A percentile compares a stretch with the other conserved stretches of the same genome.
These are phyloP conservation scores for Trichosporon coremiiforme DNA, from an alignment of 1,284 basidiomycete genomes.

Conservation along the genomic window DNA sequence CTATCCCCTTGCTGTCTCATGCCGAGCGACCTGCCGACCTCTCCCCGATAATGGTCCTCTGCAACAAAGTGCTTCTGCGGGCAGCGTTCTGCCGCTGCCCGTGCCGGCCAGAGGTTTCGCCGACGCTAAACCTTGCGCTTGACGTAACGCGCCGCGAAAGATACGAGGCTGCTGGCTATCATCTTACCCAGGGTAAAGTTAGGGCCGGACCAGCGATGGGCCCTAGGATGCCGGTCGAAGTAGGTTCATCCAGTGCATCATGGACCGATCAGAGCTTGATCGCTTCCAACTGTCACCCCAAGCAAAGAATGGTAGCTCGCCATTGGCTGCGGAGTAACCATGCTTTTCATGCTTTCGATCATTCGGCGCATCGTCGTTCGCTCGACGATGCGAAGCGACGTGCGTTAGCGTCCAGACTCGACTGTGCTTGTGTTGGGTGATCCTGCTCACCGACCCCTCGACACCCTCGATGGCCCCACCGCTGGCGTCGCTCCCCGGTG, in stretches of 20 bases:
- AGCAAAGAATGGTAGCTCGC: background rate
- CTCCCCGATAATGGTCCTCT: too few species aligned
- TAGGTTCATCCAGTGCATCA: background rate
- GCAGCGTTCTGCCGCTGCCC: background rate
- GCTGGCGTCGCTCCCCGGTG: background rate
- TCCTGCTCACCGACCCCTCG: background rate
- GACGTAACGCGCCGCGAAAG: background rate
- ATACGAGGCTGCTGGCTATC: slow-evolving; percentile 2
- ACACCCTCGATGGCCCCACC: background rate
- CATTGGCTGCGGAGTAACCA: slow-evolving; percentile 2
- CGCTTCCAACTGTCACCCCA: background rate
- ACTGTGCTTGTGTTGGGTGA: background rate
- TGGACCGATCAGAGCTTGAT: background rate
- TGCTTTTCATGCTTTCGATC: background rate
- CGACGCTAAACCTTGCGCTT: background rate
- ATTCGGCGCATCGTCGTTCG: background rate
- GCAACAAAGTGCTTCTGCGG: too few species aligned
- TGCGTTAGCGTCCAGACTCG: background rate
- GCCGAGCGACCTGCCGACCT: background rate
- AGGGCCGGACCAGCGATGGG: background rate
- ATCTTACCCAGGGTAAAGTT: background rate
- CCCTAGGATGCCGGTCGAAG: background rate
- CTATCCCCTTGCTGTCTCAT: background rate
- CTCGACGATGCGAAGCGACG: background rate
- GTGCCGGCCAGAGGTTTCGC: background rate